Percentiles rank a stretch among this genome's conserved stretches.
Evolutionary conservation across 495 filamentous ascomycete genomes (phyloP).

Genomic region (Penicillium silybi): DNA sequence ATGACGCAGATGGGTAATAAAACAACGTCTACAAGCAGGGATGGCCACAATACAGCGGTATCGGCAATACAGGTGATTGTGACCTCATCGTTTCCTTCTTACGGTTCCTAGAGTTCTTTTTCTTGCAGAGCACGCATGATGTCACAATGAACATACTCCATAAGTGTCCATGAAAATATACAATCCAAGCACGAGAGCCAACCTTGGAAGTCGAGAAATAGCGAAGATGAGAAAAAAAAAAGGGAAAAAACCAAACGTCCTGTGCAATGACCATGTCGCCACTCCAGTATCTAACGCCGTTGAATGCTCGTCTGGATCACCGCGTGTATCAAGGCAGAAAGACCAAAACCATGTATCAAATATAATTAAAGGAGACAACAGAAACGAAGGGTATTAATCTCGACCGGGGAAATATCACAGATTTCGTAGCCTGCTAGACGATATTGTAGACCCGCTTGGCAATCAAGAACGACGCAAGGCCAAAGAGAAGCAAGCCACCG

Average conservation of each 20-base stretch:
- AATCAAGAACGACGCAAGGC: slow-evolving; percentile 69
- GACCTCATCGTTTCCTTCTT: slow-evolving; percentile 14
- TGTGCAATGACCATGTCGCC: neutral
- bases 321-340: neutral
- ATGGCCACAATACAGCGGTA: neutral
- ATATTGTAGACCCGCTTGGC: slow-evolving; percentile 77
- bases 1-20: slow-evolving; percentile 12
- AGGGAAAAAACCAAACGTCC: neutral
- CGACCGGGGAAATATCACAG: neutral
- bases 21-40: slow-evolving; percentile 2
- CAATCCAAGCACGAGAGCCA: neutral
- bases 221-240: neutral
- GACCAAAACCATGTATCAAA: neutral
- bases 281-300: slow-evolving; percentile 4
- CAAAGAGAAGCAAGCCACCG: slow-evolving; percentile 70
- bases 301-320: slow-evolving; percentile 5
- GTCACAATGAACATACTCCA: neutral
- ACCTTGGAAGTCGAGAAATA: neutral
- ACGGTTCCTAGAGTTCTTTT: neutral
- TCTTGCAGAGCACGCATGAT: neutral
- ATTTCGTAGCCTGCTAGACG: slow-evolving; percentile 35
- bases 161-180: neutral
- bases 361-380: neutral
- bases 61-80: slow-evolving; percentile 12
- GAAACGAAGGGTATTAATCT: neutral